These are phyloP conservation scores for Leucocoprinus leucothites DNA, from an alignment of 768 basidiomycete species.

Conservation along the genomic window DNA sequence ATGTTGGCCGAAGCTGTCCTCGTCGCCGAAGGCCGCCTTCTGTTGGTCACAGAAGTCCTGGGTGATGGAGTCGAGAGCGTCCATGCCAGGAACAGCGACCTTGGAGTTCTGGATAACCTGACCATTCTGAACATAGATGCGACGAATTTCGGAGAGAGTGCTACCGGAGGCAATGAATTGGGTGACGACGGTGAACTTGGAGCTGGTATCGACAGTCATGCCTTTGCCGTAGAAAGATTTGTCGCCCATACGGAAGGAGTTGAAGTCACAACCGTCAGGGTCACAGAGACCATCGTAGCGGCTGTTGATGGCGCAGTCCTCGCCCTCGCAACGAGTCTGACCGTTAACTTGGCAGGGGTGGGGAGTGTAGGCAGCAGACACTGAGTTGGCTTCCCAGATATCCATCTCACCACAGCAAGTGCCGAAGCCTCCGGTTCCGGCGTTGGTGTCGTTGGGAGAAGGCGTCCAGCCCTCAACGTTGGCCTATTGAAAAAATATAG, in stretches of 20 bases:
- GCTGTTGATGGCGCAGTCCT: constrained; percentile 13
- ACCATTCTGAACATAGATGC: constrained; percentile 21
- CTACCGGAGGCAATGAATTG: constrained; percentile 18
- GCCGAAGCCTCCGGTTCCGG: constrained; percentile 18
- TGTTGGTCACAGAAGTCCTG: constrained; percentile 15
- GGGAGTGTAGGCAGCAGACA: constrained; percentile 20
- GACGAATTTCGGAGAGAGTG: constrained; percentile 20
- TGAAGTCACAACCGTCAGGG: constrained; percentile 22
- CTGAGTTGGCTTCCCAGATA: constrained; percentile 23
- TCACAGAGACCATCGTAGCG: constrained; percentile 18
- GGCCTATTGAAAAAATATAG: constrained; percentile 7
- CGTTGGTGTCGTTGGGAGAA: constrained; percentile 17
- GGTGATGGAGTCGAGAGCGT: constrained; percentile 16
- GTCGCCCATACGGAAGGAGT: constrained; percentile 21
- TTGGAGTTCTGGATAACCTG: constrained; percentile 20
- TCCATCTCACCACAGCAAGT: constrained; percentile 24
- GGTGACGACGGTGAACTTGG: constrained; percentile 23
- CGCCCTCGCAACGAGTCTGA: constrained; percentile 17
- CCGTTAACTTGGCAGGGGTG: constrained; percentile 19
- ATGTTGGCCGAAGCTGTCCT: constrained; percentile 16
- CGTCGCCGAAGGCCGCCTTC: constrained; percentile 19
- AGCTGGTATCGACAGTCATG: constrained; percentile 20
- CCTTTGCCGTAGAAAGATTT: constrained; percentile 19
- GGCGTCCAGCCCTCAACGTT: constrained; percentile 18
- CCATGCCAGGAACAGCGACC: constrained; percentile 12